Evolutionary conservation across 2,329 filamentous ascomycete genomes (phyloP).

Genomic region (Exophiala viscosa): DNA sequence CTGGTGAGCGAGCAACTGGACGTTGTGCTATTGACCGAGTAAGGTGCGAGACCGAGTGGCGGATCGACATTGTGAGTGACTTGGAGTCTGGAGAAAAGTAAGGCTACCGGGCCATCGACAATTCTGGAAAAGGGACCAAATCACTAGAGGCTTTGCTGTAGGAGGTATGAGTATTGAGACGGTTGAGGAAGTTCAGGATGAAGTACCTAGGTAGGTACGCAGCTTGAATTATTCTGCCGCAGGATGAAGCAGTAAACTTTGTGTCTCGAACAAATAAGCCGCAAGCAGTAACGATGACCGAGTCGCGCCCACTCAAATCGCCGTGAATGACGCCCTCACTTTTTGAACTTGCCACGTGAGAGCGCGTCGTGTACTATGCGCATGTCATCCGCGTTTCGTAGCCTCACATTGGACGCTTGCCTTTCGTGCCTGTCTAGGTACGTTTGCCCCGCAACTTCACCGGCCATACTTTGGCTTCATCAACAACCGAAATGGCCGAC

Average conservation of each 20-base stretch:
- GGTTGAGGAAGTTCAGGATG: not conserved
- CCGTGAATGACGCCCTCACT: not conserved
- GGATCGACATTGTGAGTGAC: conserved; percentile 18
- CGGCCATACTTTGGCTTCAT: not conserved
- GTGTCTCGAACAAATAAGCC: too few species aligned
- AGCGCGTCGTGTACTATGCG: conserved; percentile 4
- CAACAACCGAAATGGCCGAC: conserved; percentile 20
- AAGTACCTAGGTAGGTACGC: not conserved
- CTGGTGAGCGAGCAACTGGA: not conserved
- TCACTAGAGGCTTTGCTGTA: too few species aligned
- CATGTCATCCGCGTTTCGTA: not conserved
- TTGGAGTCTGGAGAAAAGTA: not conserved
- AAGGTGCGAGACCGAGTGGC: conserved; percentile 9
- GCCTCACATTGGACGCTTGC: conserved; percentile 3
- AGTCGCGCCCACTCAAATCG: too few species aligned
- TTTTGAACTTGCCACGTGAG: conserved; percentile 10
- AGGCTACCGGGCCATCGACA: conserved; percentile 16
- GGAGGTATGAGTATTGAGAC: too few species aligned
- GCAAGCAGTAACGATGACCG: too few species aligned
- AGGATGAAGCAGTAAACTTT: too few species aligned
- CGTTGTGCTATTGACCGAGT: conserved; percentile 11
- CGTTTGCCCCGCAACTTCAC: not conserved
- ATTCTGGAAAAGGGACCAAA: not conserved
- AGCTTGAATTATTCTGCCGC: too few species aligned
- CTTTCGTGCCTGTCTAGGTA: not conserved